phyloP scores from a whole-genome alignment of 371 early-diverging fungal species.

The Circinella minor region DNA sequence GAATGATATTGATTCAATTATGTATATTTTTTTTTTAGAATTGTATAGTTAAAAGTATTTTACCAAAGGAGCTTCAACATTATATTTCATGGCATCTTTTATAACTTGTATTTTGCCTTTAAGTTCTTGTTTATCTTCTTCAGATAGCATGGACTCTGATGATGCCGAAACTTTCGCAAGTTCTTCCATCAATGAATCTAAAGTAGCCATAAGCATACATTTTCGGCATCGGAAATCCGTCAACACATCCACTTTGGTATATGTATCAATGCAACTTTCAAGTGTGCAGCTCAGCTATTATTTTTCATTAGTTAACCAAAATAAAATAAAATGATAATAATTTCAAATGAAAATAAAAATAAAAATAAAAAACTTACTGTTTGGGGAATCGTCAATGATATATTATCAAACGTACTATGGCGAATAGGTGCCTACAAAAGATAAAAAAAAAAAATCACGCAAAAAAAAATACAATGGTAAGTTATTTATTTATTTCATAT shows the following conservation, averaged over 20 bases:
- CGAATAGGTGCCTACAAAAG: constrained; percentile 66
- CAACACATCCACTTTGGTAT: constrained; percentile 73
- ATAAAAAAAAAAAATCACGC: background rate
- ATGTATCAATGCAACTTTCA: constrained; percentile 69
- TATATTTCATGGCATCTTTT: constrained; percentile 41
- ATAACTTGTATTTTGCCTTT: constrained; percentile 35
- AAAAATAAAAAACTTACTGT: constrained; percentile 29
- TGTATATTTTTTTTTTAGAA: background rate
- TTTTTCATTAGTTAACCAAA: background rate
- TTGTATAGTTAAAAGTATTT: background rate
- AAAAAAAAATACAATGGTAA: too few relatives aligned
- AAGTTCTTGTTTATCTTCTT: constrained; percentile 20
- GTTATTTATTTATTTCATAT: too few relatives aligned
- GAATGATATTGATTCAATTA: constrained; percentile 17
- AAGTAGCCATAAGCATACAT: constrained; percentile 69
- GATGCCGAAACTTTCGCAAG: constrained; percentile 19
- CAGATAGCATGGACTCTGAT: constrained; percentile 19
- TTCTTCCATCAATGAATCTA: constrained; percentile 50
- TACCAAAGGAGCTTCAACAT: constrained; percentile 44
- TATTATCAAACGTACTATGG: constrained; percentile 83
- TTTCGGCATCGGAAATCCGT: constrained; percentile 78
- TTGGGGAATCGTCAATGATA: constrained; percentile 78
- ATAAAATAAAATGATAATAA: background rate
- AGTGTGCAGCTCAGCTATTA: constrained; percentile 58
- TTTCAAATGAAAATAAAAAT: background rate